A percentile compares a stretch with the other conserved stretches of the same genome.
Conservation (phyloP, 495 filamentous ascomycete species). For the Penicillium turbatum region DNA sequence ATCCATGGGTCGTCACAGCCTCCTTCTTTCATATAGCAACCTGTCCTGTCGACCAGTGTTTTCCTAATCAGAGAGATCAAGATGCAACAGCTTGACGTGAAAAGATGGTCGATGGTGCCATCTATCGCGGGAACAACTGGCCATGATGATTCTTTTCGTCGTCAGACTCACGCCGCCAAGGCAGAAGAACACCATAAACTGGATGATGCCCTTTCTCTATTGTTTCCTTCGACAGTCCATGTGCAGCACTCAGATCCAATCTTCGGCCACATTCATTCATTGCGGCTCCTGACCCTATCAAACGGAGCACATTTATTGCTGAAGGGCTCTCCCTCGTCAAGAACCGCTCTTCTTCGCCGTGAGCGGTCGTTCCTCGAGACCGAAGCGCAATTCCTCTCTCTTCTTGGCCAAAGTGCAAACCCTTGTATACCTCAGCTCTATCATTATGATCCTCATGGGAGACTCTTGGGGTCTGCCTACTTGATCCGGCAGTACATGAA, state of each 20-base stretch:
- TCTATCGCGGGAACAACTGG: conserved; percentile 6
- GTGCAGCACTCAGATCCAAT: conserved; percentile 45
- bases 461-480: conserved; percentile 40
- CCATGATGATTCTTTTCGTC: conserved; percentile 4
- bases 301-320: conserved; percentile 51
- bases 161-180: conserved; percentile 19
- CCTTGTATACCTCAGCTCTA: conserved; percentile 50
- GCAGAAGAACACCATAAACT: conserved; percentile 25
- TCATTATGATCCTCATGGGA: conserved; percentile 44
- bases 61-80: not conserved
- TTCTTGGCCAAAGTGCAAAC: conserved; percentile 42
- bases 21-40: not conserved
- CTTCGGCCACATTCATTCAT: conserved; percentile 47
- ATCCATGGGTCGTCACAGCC: not conserved
- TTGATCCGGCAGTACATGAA: conserved; percentile 47
- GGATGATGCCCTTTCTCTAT: conserved; percentile 39
- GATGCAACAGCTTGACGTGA: conserved; percentile 15
- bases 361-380: conserved; percentile 53
- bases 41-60: not conserved
- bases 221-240: conserved; percentile 37
- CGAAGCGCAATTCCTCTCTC: conserved; percentile 51
- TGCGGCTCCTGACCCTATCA: conserved; percentile 50
- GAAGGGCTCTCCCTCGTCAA: conserved; percentile 49
- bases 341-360: conserved; percentile 52
- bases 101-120: conserved; percentile 8